Base-by-base conservation (phyloP, 805 yeast species). In the Suhomyces vadensis region DNA sequence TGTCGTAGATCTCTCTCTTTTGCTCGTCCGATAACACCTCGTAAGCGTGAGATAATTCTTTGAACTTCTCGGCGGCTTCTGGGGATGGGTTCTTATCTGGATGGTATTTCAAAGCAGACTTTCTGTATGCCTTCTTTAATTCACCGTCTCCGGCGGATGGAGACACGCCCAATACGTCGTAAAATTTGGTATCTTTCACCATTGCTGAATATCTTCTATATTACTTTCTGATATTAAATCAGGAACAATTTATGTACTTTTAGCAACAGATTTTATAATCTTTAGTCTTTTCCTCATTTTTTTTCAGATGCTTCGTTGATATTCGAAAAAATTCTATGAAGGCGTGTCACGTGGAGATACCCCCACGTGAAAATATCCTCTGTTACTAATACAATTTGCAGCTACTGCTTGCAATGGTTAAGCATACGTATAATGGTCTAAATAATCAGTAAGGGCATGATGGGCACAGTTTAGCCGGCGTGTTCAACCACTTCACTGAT, bases 31-130 rank as follows among this genome's bases (percentile, higher is more conserved):
- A 78, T 51, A 92, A 75, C n/a, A 89, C 74, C 68, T 92, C 98
- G 64, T 92, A 77, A 5, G 97, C 97, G 48, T 81, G 80, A 3
- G 92, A 83, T 58, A 89, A 78, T 64, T 89, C 96, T 69, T 92
- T 92, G 69, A 92, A 92, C 71, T 87, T 90, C 63, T 92, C 98
- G 42, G 95, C 94, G 11, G 96, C 97, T 66, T 91, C 98, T 42
- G 86, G 90, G 13, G 84, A 75, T 45, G 89, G 82, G 59, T 82
- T 82, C 72, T 86, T 86, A 70, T 86, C 95, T 52, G 95, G 95
- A 64, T 86, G 95, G 67, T 76, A 83, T 59, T 83, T 86, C 58
- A 86, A 75, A 14, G 95, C 95, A 35, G 86, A 78, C 58, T 83
- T 78, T 77, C 92, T 81, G 71, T 86, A 86, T 22, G 91, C 92